Evolutionary conservation across 108 stramenopile genomes (phyloP).

Genomic region (Heterococcus sp.): DNA sequence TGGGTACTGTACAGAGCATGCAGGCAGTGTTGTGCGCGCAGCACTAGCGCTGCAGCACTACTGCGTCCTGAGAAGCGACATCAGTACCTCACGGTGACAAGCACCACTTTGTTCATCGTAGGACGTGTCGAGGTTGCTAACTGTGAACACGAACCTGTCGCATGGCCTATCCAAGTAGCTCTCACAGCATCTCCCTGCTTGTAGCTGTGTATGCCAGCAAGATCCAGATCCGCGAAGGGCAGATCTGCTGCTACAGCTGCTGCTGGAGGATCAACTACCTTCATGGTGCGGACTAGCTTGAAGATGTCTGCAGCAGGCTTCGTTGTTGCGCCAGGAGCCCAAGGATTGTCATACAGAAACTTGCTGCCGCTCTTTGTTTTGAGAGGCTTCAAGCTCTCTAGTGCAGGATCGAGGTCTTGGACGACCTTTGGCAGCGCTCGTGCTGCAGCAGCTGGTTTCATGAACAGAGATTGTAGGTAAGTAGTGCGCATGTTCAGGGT

Average conservation of each 20-base stretch:
- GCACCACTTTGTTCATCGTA: neutral
- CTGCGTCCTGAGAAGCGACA: no score
- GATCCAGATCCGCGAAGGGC: slow-evolving; percentile 14
- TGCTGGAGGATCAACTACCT: neutral
- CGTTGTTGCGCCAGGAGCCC: slow-evolving; percentile 16
- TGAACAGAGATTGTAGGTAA: no score
- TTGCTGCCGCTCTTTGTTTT: neutral
- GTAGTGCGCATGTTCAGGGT: neutral
- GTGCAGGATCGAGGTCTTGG: neutral
- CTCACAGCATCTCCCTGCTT: slow-evolving; percentile 2
- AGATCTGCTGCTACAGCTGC: slow-evolving; percentile 6
- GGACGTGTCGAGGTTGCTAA: neutral
- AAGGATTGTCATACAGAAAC: slow-evolving; percentile 22
- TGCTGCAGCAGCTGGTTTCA: neutral
- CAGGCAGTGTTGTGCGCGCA: neutral
- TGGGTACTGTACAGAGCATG: neutral
- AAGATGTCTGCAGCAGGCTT: slow-evolving; percentile 3
- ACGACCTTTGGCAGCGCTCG: neutral
- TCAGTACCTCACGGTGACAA: neutral
- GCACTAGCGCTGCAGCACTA: neutral
- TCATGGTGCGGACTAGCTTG: neutral
- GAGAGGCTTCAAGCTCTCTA: neutral
- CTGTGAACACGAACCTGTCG: slow-evolving; percentile 31
- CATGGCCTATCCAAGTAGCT: slow-evolving; percentile 57
- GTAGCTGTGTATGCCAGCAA: neutral